Evolutionary conservation across 257 asterid genomes (phyloP), one percentile per base, ranked within the genome.

Genomic region (Plantago major): DNA sequence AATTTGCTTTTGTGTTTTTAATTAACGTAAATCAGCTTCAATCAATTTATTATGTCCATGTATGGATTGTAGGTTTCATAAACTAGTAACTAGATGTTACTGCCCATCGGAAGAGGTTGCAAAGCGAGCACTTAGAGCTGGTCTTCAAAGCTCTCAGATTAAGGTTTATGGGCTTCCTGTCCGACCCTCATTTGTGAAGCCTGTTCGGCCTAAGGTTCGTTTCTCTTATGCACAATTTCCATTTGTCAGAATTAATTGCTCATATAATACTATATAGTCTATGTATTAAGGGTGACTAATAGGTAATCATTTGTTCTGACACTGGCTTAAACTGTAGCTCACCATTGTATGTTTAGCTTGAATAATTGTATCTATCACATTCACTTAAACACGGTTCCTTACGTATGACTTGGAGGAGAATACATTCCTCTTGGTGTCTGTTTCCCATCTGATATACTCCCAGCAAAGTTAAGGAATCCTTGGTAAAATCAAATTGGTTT

Each of bases 111-210:
- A 89, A 76, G 96, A 89, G 84, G 88, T 93, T 45, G 88, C 97
- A 57, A 87, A 83, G 80, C 84, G 99, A 66, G 99, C 99, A 68
- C n/a, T 75, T 55, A 85, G 89, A 81, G 97, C 97, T 63, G 97
- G 99, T 58, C 82, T 93, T 55, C 83, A 82, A 64, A 81, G 81
- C 60, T 72, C 94, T 56, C 99, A 93, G 73, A 83, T 85, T 54
- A 89, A 89, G 84, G 90, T 93, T 62, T 87, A 74, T 55, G 99
- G 99, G 56, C 99, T 93, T 74, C 97, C 99, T 6, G 96, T 93
- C 22, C 83, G 99, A 44, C 97, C 99, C 66, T 89, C 97, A 9
- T 93, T 93, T 72, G 95, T 89, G 68, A 93, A 89, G 81, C 78
- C 92, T 47, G 86, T 93, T 69, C 81, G 64, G 56, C 87, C 92